These are phyloP conservation scores for Hypoxylon sp. DNA, from an alignment of 2,329 filamentous ascomycete species.

Conservation along the genomic window DNA sequence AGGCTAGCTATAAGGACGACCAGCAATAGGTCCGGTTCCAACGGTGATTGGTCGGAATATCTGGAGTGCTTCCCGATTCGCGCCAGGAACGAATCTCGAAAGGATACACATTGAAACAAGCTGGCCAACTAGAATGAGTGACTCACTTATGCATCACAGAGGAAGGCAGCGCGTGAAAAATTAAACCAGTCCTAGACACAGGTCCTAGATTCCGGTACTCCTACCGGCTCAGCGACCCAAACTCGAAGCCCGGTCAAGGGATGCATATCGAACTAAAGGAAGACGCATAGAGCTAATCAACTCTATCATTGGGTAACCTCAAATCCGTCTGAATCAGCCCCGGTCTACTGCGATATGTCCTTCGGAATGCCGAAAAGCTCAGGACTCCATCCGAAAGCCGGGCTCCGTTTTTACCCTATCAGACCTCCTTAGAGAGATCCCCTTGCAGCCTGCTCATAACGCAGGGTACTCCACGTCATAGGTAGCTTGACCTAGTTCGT, in stretches of 20 bases:
- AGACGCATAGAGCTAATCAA: conserved; percentile 11
- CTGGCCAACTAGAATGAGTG: conserved; percentile 30
- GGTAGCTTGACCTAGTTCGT: conserved; percentile 1
- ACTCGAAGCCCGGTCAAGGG: conserved; percentile 16
- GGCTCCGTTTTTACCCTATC: conserved; percentile 19
- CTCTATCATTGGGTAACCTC: conserved; percentile 21
- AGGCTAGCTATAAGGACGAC: conserved; percentile 10
- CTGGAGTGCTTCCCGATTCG: conserved; percentile 31
- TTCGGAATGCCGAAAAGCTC: conserved; percentile 16
- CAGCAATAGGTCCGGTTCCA: conserved; percentile 18
- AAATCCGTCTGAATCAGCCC: conserved; percentile 15
- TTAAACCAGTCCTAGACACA: conserved; percentile 16
- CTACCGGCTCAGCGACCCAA: conserved; percentile 4
- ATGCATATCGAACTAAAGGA: conserved; percentile 20
- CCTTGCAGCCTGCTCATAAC: conserved; percentile 9
- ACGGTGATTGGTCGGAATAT: conserved; percentile 35
- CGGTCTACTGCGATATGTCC: conserved; percentile 23
- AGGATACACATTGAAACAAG: conserved; percentile 29
- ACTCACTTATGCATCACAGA: conserved; percentile 29
- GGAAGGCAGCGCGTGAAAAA: conserved; percentile 20
- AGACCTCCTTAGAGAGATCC: not conserved
- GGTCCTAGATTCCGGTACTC: conserved; percentile 9
- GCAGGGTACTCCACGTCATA: conserved; percentile 34
- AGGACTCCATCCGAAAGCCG: conserved; percentile 18
- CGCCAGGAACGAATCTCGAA: conserved; percentile 22